Evolutionary conservation across 2,329 filamentous ascomycete genomes (phyloP).

Genomic region (Ophiostoma australiae): DNA sequence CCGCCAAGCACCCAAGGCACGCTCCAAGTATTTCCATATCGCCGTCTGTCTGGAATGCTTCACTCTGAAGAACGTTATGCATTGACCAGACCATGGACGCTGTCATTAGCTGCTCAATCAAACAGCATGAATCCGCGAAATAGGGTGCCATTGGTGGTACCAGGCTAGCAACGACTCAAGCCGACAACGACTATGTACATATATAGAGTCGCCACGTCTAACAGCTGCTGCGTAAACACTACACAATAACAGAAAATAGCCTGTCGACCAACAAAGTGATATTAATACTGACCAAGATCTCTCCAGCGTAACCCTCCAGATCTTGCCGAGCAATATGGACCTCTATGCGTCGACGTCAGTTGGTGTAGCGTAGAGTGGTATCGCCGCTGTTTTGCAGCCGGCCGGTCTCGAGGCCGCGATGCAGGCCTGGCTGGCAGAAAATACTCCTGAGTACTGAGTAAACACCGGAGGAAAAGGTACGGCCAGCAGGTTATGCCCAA

Average conservation of each 20-base stretch:
- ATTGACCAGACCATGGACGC: background rate
- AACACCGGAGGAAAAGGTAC: constrained; percentile 10
- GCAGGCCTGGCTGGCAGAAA: background rate
- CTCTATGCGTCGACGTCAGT: background rate
- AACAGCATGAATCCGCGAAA: background rate
- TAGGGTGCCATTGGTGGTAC: constrained; percentile 1
- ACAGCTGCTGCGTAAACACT: no score
- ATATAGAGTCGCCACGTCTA: background rate
- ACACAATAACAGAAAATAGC: no score
- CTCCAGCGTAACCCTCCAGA: background rate
- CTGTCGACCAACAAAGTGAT: background rate
- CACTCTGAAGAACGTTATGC: background rate
- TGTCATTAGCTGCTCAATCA: background rate
- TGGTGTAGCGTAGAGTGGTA: background rate
- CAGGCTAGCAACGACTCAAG: background rate
- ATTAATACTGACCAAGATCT: background rate
- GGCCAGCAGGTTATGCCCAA: background rate
- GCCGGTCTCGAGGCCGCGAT: background rate
- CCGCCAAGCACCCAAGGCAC: no score
- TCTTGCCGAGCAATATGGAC: background rate
- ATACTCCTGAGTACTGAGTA: background rate
- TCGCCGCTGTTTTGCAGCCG: background rate
- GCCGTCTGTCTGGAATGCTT: no score
- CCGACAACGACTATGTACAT: no score
- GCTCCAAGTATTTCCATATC: background rate